Conservation (phyloP, 768 basidiomycete genomes). For the Rhodotorula diobovata region DNA sequence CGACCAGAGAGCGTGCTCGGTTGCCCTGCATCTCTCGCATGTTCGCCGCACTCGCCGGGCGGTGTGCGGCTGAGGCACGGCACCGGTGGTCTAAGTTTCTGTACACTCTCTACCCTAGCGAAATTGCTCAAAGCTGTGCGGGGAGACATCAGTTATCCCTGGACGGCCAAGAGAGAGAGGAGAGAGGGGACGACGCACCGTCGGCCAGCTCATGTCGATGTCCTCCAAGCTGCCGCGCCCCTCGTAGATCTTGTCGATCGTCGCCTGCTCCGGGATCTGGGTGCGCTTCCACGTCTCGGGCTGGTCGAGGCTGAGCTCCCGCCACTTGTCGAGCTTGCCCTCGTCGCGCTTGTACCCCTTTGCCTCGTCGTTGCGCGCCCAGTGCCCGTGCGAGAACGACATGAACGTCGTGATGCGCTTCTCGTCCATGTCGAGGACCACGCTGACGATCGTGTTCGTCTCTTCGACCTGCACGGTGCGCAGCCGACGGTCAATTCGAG, state of each 20-base stretch:
- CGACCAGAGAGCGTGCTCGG: too few species aligned
- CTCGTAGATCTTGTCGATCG: conserved; percentile 32
- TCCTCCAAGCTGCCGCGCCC: conserved; percentile 15
- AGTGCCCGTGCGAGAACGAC: conserved; percentile 27
- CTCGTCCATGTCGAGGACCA: conserved; percentile 15
- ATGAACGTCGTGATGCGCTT: conserved; percentile 25
- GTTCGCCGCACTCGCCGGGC: too few species aligned
- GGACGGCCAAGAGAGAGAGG: not conserved
- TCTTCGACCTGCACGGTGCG: too few species aligned
- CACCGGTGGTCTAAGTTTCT: too few species aligned
- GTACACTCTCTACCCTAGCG: too few species aligned
- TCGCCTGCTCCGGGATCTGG: conserved; percentile 23
- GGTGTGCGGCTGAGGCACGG: too few species aligned
- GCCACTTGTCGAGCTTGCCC: conserved; percentile 25
- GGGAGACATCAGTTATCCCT: not conserved
- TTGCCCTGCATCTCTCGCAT: too few species aligned
- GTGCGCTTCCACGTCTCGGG: conserved; percentile 4
- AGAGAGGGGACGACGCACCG: conserved; percentile 2
- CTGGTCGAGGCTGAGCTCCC: conserved; percentile 10
- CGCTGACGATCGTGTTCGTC: conserved; percentile 26
- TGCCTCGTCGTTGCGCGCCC: conserved; percentile 19
- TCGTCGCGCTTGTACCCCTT: conserved; percentile 25
- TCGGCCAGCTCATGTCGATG: conserved; percentile 34
- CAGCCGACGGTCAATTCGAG: too few species aligned
- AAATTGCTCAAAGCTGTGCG: not conserved